Conservation (phyloP, 2,329 filamentous ascomycete genomes). For the Curvularia eragrostidis region DNA sequence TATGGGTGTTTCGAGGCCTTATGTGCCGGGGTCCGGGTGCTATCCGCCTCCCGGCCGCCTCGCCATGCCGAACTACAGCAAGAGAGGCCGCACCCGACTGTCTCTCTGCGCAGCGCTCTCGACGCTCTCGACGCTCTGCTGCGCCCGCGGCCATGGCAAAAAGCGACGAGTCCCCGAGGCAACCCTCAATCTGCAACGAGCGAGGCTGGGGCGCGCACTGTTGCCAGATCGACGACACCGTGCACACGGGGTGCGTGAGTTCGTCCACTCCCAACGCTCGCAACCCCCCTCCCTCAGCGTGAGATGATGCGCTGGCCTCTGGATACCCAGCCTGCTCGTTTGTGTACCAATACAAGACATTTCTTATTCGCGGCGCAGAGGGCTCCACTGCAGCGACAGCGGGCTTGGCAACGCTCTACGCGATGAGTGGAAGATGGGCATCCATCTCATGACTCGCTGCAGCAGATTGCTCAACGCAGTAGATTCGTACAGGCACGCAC, state of each 20-base stretch:
- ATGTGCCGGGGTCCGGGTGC: not conserved
- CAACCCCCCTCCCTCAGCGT: conserved; percentile 10
- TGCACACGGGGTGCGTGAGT: conserved; percentile 14
- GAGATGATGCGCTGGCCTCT: conserved; percentile 24
- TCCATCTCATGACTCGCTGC: not conserved
- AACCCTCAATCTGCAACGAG: conserved; percentile 27
- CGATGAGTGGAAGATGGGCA: not conserved
- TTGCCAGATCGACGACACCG: conserved; percentile 34
- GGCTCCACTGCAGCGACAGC: not conserved
- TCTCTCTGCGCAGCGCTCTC: no score
- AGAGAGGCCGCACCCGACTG: no score
- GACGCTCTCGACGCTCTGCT: no score
- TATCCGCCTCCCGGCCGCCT: not conserved
- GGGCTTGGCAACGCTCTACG: conserved; percentile 1
- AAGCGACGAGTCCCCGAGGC: conserved; percentile 5
- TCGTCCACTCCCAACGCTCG: conserved; percentile 16
- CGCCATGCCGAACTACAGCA: not conserved
- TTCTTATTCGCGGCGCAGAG: conserved; percentile 16
- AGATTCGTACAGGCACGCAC: not conserved
- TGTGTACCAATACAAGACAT: conserved; percentile 27
- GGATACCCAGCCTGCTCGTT: conserved; percentile 29
- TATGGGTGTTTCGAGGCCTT: not conserved
- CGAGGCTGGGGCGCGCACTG: conserved; percentile 39
- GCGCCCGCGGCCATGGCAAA: not conserved
- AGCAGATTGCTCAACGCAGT: not conserved